These are phyloP conservation scores for Chaetomiaceae sp. DNA, from an alignment of 2,329 filamentous ascomycete genomes.

Conservation along the genomic window DNA sequence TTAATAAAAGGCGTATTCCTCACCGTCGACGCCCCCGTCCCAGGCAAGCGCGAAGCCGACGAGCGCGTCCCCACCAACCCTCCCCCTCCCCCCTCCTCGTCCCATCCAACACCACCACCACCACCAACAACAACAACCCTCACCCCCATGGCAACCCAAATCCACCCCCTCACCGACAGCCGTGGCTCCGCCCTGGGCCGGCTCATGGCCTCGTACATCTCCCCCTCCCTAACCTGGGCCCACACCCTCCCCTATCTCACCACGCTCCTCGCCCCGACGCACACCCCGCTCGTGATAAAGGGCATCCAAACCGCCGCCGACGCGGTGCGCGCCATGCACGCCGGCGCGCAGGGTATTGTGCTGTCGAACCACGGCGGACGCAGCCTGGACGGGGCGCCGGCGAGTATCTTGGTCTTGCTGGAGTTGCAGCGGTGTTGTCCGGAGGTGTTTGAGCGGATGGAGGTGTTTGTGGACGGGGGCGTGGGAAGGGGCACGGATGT, in stretches of 20 bases:
- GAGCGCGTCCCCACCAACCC: conserved; percentile 29
- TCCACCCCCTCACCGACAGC: conserved; percentile 43
- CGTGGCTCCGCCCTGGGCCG: conserved; percentile 51
- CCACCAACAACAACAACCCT: conserved; percentile 28
- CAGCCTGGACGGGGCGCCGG: conserved; percentile 43
- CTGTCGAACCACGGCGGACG: conserved; percentile 66
- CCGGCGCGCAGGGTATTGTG: conserved; percentile 61
- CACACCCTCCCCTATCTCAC: conserved; percentile 56
- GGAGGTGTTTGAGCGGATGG: conserved; percentile 51
- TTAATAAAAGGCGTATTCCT: conserved; percentile 50
- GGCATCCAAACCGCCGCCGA: conserved; percentile 64
- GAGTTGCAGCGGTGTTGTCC: conserved; percentile 58
- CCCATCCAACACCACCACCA: background rate
- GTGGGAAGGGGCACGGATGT: conserved; percentile 61
- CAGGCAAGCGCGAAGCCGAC: conserved; percentile 47
- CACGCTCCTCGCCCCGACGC: conserved; percentile 34
- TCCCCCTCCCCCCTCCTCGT: no score
- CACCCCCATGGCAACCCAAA: conserved; percentile 45
- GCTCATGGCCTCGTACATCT: conserved; percentile 52
- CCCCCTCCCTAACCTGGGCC: conserved; percentile 53
- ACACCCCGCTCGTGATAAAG: conserved; percentile 57
- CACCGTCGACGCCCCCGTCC: conserved; percentile 52
- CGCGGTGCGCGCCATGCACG: conserved; percentile 52
- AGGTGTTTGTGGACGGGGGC: conserved; percentile 60
- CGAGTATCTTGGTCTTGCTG: conserved; percentile 53